Evolutionary conservation across 805 yeast genomes (phyloP).

Genomic region (Maudiozyma barnettii): DNA sequence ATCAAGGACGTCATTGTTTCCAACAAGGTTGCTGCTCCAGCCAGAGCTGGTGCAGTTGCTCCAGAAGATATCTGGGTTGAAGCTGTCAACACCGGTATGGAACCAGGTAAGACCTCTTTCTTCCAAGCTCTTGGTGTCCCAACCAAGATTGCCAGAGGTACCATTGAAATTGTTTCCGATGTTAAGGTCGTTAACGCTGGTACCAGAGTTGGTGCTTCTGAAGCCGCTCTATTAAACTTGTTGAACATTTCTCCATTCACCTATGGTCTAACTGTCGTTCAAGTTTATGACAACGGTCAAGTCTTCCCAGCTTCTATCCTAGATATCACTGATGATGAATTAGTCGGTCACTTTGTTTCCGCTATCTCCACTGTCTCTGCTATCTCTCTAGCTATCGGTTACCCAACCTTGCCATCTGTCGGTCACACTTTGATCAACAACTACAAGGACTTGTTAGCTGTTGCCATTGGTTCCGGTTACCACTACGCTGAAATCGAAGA

Average conservation of each 20-base stretch:
- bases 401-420: conserved; percentile 99
- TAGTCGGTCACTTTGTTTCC: conserved; percentile 80
- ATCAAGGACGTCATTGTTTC: conserved; percentile 80
- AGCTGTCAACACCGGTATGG: conserved; percentile 99
- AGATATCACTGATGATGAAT: conserved; percentile 97
- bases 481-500: conserved; percentile 98
- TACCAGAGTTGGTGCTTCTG: conserved; percentile 94
- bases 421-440: conserved; percentile 97
- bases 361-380: conserved; percentile 93
- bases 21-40: conserved; percentile 99
- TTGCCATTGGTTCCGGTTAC: conserved; percentile 97
- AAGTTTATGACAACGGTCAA: conserved; percentile 98
- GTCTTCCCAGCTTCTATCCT: conserved; percentile 93
- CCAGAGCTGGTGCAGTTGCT: conserved; percentile 99
- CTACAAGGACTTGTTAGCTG: conserved; percentile 97
- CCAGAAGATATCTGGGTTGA: conserved; percentile 96
- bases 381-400: conserved; percentile 92
- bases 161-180: conserved; percentile 97
- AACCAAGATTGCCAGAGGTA: conserved; percentile 99
- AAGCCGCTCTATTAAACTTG: conserved; percentile 97
- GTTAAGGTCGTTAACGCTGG: conserved; percentile 88
- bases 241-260: conserved; percentile 99
- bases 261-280: conserved; percentile 93
- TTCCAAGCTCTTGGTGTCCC: conserved; percentile 99
- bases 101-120: conserved; percentile 99